Conservation (phyloP, 2,329 filamentous ascomycete genomes). For the Plenodomus lindquistii region DNA sequence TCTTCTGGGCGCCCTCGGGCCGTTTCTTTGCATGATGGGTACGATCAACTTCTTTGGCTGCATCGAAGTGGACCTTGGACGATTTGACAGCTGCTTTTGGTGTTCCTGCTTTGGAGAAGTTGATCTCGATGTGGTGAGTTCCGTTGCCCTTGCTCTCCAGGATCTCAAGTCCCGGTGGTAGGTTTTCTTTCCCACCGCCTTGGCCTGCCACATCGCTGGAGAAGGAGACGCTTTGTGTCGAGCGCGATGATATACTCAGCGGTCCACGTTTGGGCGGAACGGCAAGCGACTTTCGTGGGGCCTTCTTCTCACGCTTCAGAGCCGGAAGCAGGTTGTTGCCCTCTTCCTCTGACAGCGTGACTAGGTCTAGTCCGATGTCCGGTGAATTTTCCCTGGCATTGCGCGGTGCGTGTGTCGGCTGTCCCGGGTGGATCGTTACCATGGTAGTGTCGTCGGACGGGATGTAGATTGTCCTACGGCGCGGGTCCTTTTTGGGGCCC, state of each 20-base stretch:
- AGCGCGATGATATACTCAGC: slow-evolving; percentile 48
- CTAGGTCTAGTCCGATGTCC: slow-evolving; percentile 44
- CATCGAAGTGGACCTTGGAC: slow-evolving; percentile 34
- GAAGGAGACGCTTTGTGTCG: slow-evolving; percentile 47
- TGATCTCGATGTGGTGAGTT: slow-evolving; percentile 37
- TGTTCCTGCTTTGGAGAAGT: slow-evolving; percentile 33
- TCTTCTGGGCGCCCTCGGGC: slow-evolving; percentile 37
- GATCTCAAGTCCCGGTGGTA: slow-evolving; percentile 55
- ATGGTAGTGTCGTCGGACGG: slow-evolving; percentile 57
- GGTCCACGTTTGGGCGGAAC: slow-evolving; percentile 55
- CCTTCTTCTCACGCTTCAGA: slow-evolving; percentile 39
- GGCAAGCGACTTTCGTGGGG: slow-evolving; percentile 48
- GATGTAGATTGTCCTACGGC: slow-evolving; percentile 56
- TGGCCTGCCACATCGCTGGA: slow-evolving; percentile 55
- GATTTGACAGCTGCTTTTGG: slow-evolving; percentile 30
- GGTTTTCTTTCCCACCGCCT: slow-evolving; percentile 65
- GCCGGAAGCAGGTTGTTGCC: slow-evolving; percentile 32
- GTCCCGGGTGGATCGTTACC: slow-evolving; percentile 56
- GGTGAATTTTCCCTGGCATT: slow-evolving; percentile 38
- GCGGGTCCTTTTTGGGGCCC: slow-evolving; percentile 45
- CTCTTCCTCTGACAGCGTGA: slow-evolving; percentile 46
- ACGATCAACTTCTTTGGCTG: slow-evolving; percentile 24
- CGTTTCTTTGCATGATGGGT: slow-evolving; percentile 23
- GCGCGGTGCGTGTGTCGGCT: slow-evolving; percentile 32
- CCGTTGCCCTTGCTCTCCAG: slow-evolving; percentile 29